These are phyloP conservation scores for Capniomyces stellatus DNA, from an alignment of 371 early-diverging fungal species.

Conservation along the genomic window DNA sequence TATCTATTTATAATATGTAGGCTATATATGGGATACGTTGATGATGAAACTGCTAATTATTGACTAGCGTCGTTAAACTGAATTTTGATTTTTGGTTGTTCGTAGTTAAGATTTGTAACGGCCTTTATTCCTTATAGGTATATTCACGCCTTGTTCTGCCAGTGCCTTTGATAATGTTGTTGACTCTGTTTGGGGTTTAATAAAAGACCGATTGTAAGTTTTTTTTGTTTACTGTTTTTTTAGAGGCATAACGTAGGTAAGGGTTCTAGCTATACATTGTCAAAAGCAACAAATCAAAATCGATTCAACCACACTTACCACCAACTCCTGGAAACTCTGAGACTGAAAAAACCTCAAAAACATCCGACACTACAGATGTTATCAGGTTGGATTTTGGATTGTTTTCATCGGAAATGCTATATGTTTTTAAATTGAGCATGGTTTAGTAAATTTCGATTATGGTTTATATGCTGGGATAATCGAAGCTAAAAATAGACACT, in stretches of 20 bases:
- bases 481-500: no score
- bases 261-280: background rate
- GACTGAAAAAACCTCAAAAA: constrained; percentile 1
- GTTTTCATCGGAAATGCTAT: background rate
- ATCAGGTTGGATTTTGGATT: background rate
- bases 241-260: background rate
- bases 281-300: background rate
- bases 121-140: constrained; percentile 4
- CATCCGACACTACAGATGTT: background rate
- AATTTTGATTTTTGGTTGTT: background rate
- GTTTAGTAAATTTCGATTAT: background rate
- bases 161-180: constrained; percentile 3
- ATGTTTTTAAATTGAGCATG: background rate
- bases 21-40: no score
- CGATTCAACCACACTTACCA: background rate
- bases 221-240: background rate
- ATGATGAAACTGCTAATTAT: no score
- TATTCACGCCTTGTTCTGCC: constrained; percentile 3
- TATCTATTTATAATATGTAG: no score
- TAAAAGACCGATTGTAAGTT: background rate
- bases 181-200: constrained; percentile 1
- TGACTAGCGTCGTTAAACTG: no score
- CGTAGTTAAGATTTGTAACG: background rate
- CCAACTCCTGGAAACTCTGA: constrained; percentile 5
- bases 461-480: no score